These are phyloP conservation scores for Fusarium heterosporum DNA, from an alignment of 2,329 filamentous ascomycete species.

Conservation along the genomic window DNA sequence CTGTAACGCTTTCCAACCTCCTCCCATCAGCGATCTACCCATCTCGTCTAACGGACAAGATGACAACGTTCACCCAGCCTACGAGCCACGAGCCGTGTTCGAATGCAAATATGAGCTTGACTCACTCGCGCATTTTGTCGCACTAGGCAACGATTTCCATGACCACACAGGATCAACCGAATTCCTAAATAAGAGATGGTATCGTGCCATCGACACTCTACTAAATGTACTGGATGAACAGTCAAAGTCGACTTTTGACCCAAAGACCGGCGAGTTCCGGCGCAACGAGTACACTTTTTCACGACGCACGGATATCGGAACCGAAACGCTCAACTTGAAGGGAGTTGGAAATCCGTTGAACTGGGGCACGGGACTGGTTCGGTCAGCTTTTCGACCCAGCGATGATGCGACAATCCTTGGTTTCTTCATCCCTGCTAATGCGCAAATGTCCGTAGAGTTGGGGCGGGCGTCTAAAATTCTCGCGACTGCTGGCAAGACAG, in stretches of 20 bases:
- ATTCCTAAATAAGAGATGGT: constrained; percentile 84
- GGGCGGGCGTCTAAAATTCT: constrained; percentile 78
- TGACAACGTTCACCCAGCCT: constrained; percentile 86
- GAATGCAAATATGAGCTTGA: constrained; percentile 99
- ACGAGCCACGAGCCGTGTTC: constrained; percentile 87
- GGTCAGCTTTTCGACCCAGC: constrained; percentile 92
- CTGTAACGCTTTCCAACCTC: constrained; percentile 98
- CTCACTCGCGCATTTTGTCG: constrained; percentile 91
- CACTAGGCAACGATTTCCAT: constrained; percentile 87
- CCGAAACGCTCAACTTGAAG: constrained; percentile 85
- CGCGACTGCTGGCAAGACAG: constrained; percentile 66
- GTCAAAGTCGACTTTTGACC: constrained; percentile 82
- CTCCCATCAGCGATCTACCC: constrained; percentile 80
- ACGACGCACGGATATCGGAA: constrained; percentile 81
- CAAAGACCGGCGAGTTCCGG: constrained; percentile 70
- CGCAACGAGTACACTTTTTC: constrained; percentile 90
- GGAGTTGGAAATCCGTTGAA: constrained; percentile 95
- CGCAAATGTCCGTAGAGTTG: constrained; percentile 94
- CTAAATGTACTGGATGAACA: constrained; percentile 82
- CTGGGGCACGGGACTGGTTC: constrained; percentile 82
- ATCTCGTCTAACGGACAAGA: constrained; percentile 82
- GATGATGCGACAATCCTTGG: constrained; percentile 95
- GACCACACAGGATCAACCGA: constrained; percentile 80
- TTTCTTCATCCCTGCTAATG: constrained; percentile 95
- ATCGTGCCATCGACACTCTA: constrained; percentile 78